Conservation (phyloP, 164 flowering plant genomes). For the Cinnamomum micranthum region DNA sequence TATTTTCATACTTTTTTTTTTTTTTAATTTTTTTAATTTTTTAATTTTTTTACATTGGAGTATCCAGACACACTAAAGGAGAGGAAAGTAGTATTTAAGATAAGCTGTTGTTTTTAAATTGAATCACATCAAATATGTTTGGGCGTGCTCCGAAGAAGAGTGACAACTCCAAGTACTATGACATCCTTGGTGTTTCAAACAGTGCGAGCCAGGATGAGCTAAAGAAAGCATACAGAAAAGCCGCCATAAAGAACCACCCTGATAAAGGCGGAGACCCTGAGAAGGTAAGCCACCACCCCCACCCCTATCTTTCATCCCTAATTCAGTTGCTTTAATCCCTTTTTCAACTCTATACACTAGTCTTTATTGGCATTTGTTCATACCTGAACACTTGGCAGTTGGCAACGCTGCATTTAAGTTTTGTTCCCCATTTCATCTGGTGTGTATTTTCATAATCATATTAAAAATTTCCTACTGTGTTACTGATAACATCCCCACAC, state of each 20-base stretch:
- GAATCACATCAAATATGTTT: slow-evolving; percentile 40
- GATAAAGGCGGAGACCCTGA: slow-evolving; percentile 69
- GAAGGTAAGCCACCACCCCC: slow-evolving; percentile 29
- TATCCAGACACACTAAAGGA: not conserved
- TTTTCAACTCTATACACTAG: not conserved
- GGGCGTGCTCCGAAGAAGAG: slow-evolving; percentile 55
- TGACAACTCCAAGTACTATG: slow-evolving; percentile 49
- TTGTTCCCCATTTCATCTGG: not conserved
- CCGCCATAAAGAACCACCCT: slow-evolving; percentile 63
- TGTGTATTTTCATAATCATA: too few species aligned
- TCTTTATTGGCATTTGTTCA: not conserved
- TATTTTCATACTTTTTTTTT: not conserved
- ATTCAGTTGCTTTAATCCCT: slow-evolving; percentile 1
- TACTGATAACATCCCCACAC: too few species aligned
- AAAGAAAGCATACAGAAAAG: slow-evolving; percentile 57
- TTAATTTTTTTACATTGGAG: not conserved
- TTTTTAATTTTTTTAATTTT: not conserved
- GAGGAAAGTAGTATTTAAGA: not conserved
- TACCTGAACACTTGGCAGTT: not conserved
- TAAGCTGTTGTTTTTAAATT: not conserved
- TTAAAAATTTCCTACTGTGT: too few species aligned
- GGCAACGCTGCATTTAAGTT: not conserved
- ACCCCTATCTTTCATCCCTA: not conserved
- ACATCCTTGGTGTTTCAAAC: slow-evolving; percentile 46
- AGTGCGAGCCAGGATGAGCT: slow-evolving; percentile 47